Evolutionary conservation across 108 stramenopile genomes (phyloP), one percentile per base, ranked within the genome.

Genomic region (Nitzschia inconspicua): DNA sequence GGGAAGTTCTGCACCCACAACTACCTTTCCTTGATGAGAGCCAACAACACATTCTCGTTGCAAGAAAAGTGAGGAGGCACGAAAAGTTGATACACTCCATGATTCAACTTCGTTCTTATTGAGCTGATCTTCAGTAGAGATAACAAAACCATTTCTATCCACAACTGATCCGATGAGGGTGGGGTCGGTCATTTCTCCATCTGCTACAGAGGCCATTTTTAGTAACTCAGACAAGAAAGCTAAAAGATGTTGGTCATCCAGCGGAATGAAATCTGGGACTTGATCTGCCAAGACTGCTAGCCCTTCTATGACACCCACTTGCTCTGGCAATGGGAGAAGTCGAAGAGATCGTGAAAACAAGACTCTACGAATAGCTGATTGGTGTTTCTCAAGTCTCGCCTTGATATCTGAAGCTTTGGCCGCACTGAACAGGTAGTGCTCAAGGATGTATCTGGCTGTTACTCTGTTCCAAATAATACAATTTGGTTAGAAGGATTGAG

Each of bases 141-240:
- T 43, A 30, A 78, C 82, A 60, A 57, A 84, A 30, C 88, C 91
- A 53, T 93, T 84, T 52, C 88, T 93, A 54, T 93, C 88, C 3
- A 89, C 73, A 25, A 85, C 82, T 35, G 72, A 64, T 24, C 76
- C 82, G 19, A 57, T 43, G 13, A 83, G 73, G 37, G 52, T 74
- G 22, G 71, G 30, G 57, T 89, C 91, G 1, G 72, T 66, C 77
- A 93, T 87, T 61, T 89, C 91, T 13, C 91, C 91, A 60, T 93
- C 91, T 36, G 91, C 88, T 52, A 93, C 84, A 13, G 88, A 89
- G 2, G 78, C 64, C 86, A 89, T 86, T 56, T 93, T 93, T 8
- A 93, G 49, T 0, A 87, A 62, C 58, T 93, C 91, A 3, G 88
- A 85, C 9, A 89, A 55, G 43, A 93, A 88, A 13, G 82, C 79